These are phyloP conservation scores for Calophaca sinica DNA, from an alignment of 306 rosid species.

Conservation along the genomic window DNA sequence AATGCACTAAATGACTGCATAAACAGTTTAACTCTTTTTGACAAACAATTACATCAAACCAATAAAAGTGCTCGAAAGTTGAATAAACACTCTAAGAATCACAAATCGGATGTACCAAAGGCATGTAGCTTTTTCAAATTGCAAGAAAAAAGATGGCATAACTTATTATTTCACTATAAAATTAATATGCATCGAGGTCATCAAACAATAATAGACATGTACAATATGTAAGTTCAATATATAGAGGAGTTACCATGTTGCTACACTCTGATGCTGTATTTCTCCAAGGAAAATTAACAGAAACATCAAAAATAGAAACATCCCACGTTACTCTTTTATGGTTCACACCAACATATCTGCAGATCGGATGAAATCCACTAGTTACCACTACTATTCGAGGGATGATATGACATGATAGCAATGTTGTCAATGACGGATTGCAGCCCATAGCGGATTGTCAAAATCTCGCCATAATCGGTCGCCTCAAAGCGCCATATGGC, in stretches of 20 bases:
- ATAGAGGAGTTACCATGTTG: constrained; percentile 69
- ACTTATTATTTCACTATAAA: background rate
- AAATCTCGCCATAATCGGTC: too few species aligned
- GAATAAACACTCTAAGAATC: constrained; percentile 22
- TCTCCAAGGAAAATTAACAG: constrained; percentile 72
- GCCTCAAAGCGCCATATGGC: too few species aligned
- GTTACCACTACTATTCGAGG: constrained; percentile 17
- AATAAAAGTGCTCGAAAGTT: constrained; percentile 13
- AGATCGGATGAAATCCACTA: constrained; percentile 39
- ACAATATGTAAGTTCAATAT: constrained; percentile 15
- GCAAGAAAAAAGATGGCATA: constrained; percentile 14
- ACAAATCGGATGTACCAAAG: background rate
- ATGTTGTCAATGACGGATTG: too few species aligned
- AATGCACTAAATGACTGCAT: constrained; percentile 16
- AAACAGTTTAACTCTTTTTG: background rate
- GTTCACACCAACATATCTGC: constrained; percentile 74
- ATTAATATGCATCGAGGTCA: background rate
- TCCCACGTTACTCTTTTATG: constrained; percentile 78
- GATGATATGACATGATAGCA: background rate
- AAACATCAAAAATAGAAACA: constrained; percentile 56
- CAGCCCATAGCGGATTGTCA: too few species aligned
- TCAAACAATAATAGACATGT: constrained; percentile 27
- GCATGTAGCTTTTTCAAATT: background rate
- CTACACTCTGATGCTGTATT: constrained; percentile 51
- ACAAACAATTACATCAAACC: background rate